phyloP scores from a whole-genome alignment of 352 stramenopile species.

The Globisporangium echinulatum region DNA sequence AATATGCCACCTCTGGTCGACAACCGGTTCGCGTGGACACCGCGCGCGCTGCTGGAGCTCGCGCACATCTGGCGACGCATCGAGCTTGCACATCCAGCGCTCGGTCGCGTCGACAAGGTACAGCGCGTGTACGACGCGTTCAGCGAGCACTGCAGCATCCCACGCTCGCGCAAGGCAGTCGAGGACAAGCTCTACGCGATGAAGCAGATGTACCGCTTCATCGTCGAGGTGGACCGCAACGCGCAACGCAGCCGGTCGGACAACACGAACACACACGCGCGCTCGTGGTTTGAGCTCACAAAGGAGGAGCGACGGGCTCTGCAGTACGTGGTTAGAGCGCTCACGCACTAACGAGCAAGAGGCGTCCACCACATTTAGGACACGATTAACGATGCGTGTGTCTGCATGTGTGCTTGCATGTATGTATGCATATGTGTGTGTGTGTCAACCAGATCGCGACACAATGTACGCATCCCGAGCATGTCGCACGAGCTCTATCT shows the following conservation, averaged over 20 bases:
- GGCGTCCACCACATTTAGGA: no score
- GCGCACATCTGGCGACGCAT: slow-evolving; percentile 48
- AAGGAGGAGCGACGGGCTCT: slow-evolving; percentile 47
- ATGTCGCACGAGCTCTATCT: slow-evolving; percentile 51
- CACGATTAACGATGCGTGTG: neutral
- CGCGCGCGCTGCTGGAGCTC: slow-evolving; percentile 45
- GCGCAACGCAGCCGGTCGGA: slow-evolving; percentile 20
- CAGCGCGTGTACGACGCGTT: slow-evolving; percentile 52
- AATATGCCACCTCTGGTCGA: no score
- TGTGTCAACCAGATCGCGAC: slow-evolving; percentile 17
- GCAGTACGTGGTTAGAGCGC: slow-evolving; percentile 11
- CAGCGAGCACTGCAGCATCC: slow-evolving; percentile 22
- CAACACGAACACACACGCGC: neutral
- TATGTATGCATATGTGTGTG: no score
- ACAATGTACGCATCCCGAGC: slow-evolving; percentile 50
- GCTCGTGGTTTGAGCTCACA: slow-evolving; percentile 55
- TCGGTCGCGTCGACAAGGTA: slow-evolving; percentile 33
- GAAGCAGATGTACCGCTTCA: slow-evolving; percentile 75
- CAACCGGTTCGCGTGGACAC: slow-evolving; percentile 20
- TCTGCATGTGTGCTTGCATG: neutral
- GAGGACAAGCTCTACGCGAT: slow-evolving; percentile 64
- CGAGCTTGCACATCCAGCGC: slow-evolving; percentile 26
- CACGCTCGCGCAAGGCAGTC: slow-evolving; percentile 48
- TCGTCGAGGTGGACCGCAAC: slow-evolving; percentile 46
- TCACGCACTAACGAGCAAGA: neutral